Evolutionary conservation across 495 filamentous ascomycete genomes (phyloP), one percentile per base, ranked within the genome.

Genomic region (Aspergillus cavernicola): DNA sequence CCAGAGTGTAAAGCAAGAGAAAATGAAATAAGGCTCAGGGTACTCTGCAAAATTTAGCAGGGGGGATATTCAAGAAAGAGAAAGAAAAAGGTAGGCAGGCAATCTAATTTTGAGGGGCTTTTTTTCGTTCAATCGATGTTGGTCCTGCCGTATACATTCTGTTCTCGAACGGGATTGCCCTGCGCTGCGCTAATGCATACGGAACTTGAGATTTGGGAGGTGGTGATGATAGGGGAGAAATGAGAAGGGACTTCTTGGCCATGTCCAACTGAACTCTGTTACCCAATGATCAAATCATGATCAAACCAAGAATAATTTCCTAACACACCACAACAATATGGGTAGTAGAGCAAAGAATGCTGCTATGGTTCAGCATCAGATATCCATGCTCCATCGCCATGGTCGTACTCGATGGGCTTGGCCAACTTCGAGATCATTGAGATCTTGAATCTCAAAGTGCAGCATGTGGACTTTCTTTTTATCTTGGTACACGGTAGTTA

Each of bases 321-420:
- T 11, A 35, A 24, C 45, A 23, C 39, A 36, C 9, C 32, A 42
- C 56, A 20, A 28, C 29, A 9, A 23, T 23, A 15, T 8, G 11
- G 15, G 28, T 18, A 15, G 4, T 38, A 36, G 22, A 31, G 47
- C n/a, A n/a, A 43, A 33, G 24, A 48, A 35, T 20, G 28, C 11
- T 28, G 52, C 26, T n/a, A 39, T 23, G 12, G 6, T 48, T 35
- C 16, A 18, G 4, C n/a, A 11, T 66, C 59, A 77, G 24, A 77
- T 70, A 47, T 77, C 73, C 71, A 77, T 75, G 50, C 73, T 77
- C 73, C 73, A 77, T 53, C 73, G 69, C 67, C 68, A 75, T 1
- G 72, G 72, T 20, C 69, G 70, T 41, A 72, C 60, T 32, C 59
- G 69, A 60, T 77, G 68, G 15, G 74, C 55, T 39, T 74, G 62